Base-by-base conservation (phyloP, 2,329 filamentous ascomycete species). In the Penicillium sp. region DNA sequence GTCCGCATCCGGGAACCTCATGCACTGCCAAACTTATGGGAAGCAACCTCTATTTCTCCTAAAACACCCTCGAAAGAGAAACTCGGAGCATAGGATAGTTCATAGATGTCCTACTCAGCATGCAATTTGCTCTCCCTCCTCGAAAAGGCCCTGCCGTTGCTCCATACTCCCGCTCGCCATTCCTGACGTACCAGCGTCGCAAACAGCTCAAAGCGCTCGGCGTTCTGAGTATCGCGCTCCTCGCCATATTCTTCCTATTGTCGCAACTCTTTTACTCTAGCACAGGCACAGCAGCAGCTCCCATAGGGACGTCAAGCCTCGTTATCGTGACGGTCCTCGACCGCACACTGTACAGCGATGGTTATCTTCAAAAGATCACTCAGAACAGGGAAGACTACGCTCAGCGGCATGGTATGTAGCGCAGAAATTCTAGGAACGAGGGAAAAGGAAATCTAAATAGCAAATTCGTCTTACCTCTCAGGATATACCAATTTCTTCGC, bases 91-190 rank as follows among this genome's bases (percentile, higher is more conserved):
- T 31, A 53, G 29, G 30, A 61, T 62, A 26, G 44, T 38, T 46
- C 5, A 30, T 50, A 44, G 15, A 62, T 49, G 44, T 51, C 15
- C 29, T 31, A 49, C 15, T 26, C 54, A 60, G 41, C 69, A 95
- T 97, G 92, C 93, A 97, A 78, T 93, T 94, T 83, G 92, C 93
- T 66, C 89, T 96, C 71, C 93, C 93, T 59, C 87, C 92, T 72
- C 90, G 93, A 77, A 96, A 94, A 81, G 88, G 86, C 73, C 94
- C 91, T 67, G 88, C 90, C 73, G 87, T 90, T 68, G 87, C 88
- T 67, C 88, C 90, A 31, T 94, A 91, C 79, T 84, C 67, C 81
- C 87, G 72, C 79, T 72, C 77, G 26, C 73, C 78, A 52, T 70
- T 70, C 61, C 64, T 78, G 29, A 73, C 76, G 31, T 67, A 71